Percentiles rank a stretch among this genome's conserved stretches.
phyloP scores from a whole-genome alignment of 1,284 basidiomycete genomes.

The Cryptococcus amylolentus region DNA sequence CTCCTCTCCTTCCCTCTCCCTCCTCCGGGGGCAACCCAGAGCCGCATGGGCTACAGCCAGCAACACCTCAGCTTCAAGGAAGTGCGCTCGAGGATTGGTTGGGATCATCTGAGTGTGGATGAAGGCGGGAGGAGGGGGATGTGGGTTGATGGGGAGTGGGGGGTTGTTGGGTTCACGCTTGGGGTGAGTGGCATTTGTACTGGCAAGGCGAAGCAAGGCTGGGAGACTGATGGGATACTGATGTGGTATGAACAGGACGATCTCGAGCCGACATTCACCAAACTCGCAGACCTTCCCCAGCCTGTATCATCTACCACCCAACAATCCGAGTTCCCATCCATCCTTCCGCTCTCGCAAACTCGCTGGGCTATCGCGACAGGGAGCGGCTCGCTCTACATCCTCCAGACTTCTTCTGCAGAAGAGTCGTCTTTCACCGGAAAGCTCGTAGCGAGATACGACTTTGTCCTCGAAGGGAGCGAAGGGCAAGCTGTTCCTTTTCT shows the following conservation, averaged over 20 bases:
- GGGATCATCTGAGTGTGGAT: slow-evolving; percentile 71
- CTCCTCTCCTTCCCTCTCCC: slow-evolving; percentile 27
- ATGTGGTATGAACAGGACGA: slow-evolving; percentile 51
- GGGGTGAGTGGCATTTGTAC: slow-evolving; percentile 33
- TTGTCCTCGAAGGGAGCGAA: slow-evolving; percentile 23
- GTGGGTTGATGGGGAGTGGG: slow-evolving; percentile 68
- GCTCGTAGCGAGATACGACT: slow-evolving; percentile 58
- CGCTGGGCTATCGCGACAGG: slow-evolving; percentile 69
- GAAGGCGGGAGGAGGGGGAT: slow-evolving; percentile 51
- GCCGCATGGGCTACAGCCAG: slow-evolving; percentile 28
- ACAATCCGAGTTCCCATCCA: slow-evolving; percentile 71
- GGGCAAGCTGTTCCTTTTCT: slow-evolving; percentile 55
- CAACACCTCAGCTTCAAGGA: slow-evolving; percentile 54
- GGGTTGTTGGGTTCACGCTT: slow-evolving; percentile 62
- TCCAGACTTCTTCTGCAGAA: slow-evolving; percentile 42
- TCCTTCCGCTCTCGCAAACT: slow-evolving; percentile 56
- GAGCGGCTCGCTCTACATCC: slow-evolving; percentile 62
- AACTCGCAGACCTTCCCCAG: slow-evolving; percentile 61
- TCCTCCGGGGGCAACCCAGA: slow-evolving; percentile 36
- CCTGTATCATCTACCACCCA: slow-evolving; percentile 29
- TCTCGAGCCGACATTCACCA: slow-evolving; percentile 57
- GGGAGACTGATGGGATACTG: slow-evolving; percentile 8
- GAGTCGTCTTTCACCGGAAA: slow-evolving; percentile 45
- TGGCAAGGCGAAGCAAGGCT: background rate
- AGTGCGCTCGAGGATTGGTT: slow-evolving; percentile 74